Evolutionary conservation across 805 yeast genomes (phyloP), one percentile per base, ranked within the genome.

Genomic region (Yarrowia alimentaria): DNA sequence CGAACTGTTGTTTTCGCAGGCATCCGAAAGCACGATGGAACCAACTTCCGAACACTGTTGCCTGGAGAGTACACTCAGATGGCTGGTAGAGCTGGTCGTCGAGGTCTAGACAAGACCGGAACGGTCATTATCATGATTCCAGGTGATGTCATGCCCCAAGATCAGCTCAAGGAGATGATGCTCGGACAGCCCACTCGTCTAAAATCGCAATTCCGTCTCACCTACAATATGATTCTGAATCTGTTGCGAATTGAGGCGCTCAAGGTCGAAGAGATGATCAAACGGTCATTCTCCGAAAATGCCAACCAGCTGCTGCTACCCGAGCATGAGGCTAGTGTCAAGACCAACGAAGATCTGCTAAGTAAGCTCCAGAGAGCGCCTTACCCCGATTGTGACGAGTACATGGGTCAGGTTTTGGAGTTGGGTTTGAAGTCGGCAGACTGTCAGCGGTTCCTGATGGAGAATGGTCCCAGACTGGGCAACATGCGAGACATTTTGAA

Each of bases 51-150:
- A 67, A 79, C 83, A 61, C 72, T 93, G 54, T 74, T 83, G 6
- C 96, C 99, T 0, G 99, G 99, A 51, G 99, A 93, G 65, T 93
- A 91, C 64, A 93, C 98, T 0, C 99, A 91, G 68, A 93, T 93
- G 99, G 90, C 97, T 0, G 99, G 99, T 38, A 78, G 99, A 67
- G 99, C 99, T 0, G 99, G 99, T 54, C 81, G 99, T 69, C 81
- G 99, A 72, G 99, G 99, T 28, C 70, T 93, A 56, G 99, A 93
- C 70, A 70, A 80, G 14, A 87, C 85, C 0, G 99, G 99, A 63
- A 91, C 97, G 0, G 99, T 93, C 8, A 88, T 93, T 55, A 80
- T 90, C 7, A 88, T 93, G 94, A 75, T 94, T 3, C 58, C 60
- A 6, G 67, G 65, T 7, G 60, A 60, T 9, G 64, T 61, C 14